Conservation (phyloP, 768 basidiomycete species). For the Lactarius quietus region DNA sequence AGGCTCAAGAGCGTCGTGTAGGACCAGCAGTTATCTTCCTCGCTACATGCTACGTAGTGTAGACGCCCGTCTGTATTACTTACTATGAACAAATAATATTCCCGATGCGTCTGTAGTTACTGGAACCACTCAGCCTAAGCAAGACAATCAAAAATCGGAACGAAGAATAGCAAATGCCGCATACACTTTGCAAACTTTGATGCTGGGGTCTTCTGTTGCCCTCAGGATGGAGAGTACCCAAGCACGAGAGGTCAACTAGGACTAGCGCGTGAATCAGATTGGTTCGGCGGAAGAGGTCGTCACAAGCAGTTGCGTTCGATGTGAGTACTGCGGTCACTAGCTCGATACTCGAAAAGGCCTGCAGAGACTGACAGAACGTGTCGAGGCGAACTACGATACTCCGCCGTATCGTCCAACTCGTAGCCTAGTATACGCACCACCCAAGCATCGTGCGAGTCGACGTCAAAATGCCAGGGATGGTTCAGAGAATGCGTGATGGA, state of each 20-base stretch:
- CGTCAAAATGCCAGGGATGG: slow-evolving; percentile 57
- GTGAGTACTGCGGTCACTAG: slow-evolving; percentile 51
- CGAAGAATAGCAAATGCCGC: too few relatives aligned
- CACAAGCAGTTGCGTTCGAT: slow-evolving; percentile 43
- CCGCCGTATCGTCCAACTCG: neutral
- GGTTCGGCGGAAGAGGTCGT: neutral
- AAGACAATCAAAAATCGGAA: neutral
- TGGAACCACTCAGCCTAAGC: neutral
- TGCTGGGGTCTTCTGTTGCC: slow-evolving; percentile 50
- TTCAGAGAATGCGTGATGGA: slow-evolving; percentile 55
- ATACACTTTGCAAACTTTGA: slow-evolving; percentile 64
- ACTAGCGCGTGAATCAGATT: slow-evolving; percentile 41
- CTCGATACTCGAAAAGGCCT: slow-evolving; percentile 42
- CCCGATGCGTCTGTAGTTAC: slow-evolving; percentile 37
- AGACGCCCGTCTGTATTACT: too few relatives aligned
- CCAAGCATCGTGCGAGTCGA: slow-evolving; percentile 67
- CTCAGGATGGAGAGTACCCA: slow-evolving; percentile 59
- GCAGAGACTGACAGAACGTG: slow-evolving; percentile 42
- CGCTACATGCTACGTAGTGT: too few relatives aligned
- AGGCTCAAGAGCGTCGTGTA: too few relatives aligned
- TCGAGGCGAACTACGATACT: slow-evolving; percentile 40
- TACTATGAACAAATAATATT: too few relatives aligned
- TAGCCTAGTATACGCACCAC: slow-evolving; percentile 46
- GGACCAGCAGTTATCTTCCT: too few relatives aligned
- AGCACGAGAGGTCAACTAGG: slow-evolving; percentile 52